Percentiles rank a stretch among this genome's conserved stretches.
Conservation (phyloP, 1,284 basidiomycete species). For the Papiliotrema fonsecae region DNA sequence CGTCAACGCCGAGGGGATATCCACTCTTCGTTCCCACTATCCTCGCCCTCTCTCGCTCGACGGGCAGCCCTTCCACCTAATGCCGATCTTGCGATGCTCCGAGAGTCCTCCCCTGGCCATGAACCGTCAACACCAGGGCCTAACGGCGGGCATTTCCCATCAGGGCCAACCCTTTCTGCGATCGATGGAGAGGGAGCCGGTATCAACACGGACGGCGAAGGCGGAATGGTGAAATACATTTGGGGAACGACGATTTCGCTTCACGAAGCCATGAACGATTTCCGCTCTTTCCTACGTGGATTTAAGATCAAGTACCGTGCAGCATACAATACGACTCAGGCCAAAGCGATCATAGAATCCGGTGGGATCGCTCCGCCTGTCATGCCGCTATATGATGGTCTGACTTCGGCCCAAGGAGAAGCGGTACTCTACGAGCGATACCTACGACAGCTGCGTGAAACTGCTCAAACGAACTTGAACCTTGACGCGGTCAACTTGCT, state of each 20-base stretch:
- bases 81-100: not conserved
- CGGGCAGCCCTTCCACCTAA: slow-evolving; percentile 14
- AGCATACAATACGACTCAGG: slow-evolving; percentile 55
- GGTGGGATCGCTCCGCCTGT: slow-evolving; percentile 34
- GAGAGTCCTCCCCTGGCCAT: slow-evolving; percentile 35
- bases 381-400: slow-evolving; percentile 46
- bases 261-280: slow-evolving; percentile 81
- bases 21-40: slow-evolving; percentile 65
- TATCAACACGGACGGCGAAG: slow-evolving; percentile 35
- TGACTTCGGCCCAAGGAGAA: slow-evolving; percentile 62
- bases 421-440: slow-evolving; percentile 76
- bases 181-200: slow-evolving; percentile 48
- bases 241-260: slow-evolving; percentile 96
- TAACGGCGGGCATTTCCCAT: slow-evolving; percentile 50
- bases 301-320: slow-evolving; percentile 93
- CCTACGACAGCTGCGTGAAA: slow-evolving; percentile 78
- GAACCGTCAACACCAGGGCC: slow-evolving; percentile 19
- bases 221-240: slow-evolving; percentile 75
- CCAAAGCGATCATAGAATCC: slow-evolving; percentile 30
- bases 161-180: slow-evolving; percentile 60
- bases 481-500: slow-evolving; percentile 84
- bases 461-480: slow-evolving; percentile 87
- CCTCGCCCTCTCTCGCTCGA: slow-evolving; percentile 52
- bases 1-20: slow-evolving; percentile 75
- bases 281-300: slow-evolving; percentile 80